Evolutionary conservation across 108 stramenopile genomes (phyloP).

Genomic region (Pseudonitzschia multiseries): DNA sequence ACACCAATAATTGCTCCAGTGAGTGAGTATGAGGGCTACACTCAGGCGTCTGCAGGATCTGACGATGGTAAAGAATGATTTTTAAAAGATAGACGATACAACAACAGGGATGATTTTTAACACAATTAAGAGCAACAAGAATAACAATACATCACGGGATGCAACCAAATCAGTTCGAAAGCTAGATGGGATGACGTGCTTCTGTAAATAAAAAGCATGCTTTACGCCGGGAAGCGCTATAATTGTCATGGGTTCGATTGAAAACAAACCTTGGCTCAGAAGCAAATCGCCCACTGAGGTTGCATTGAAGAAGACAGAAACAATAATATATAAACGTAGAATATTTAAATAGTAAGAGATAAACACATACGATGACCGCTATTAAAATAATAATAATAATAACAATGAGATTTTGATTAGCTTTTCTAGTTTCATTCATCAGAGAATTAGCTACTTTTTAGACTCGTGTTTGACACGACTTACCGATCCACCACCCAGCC

Average conservation of each 20-base stretch:
- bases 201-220: neutral
- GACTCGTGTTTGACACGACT: no score
- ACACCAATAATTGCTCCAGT: slow-evolving; percentile 55
- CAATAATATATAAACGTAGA: slow-evolving; percentile 15
- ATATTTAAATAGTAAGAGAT: slow-evolving; percentile 6
- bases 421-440: no score
- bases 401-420: neutral
- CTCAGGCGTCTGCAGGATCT: slow-evolving; percentile 2
- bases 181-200: neutral
- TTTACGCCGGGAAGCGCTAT: neutral
- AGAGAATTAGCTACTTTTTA: no score
- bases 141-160: slow-evolving; percentile 10
- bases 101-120: slow-evolving; percentile 19
- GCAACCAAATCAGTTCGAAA: neutral
- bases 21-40: slow-evolving; percentile 44
- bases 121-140: neutral
- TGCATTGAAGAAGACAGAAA: neutral
- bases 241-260: neutral
- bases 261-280: neutral
- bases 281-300: slow-evolving; percentile 4
- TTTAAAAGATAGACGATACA: slow-evolving; percentile 18
- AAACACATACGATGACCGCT: neutral
- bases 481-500: no score
- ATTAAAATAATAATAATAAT: slow-evolving; percentile 8
- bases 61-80: slow-evolving; percentile 11